Percentiles rank a stretch among this genome's conserved stretches.
Evolutionary conservation across 1,139 yeast species (phyloP).

Genomic region (Geotrichum reessii): DNA sequence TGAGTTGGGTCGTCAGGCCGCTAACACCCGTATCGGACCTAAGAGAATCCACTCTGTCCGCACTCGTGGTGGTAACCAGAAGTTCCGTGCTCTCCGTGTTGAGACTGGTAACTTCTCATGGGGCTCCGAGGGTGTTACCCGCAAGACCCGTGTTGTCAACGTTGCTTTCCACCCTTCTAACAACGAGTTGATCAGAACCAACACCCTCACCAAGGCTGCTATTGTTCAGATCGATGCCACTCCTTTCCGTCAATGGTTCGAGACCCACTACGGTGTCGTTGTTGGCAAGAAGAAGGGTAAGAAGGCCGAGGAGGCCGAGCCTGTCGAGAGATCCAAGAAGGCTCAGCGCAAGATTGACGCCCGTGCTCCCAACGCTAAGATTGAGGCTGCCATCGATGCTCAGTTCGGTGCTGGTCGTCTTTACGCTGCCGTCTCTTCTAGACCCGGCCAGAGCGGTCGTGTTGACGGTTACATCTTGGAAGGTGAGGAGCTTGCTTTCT

Average conservation of each 20-base stretch:
- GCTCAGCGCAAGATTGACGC: conserved; percentile 87
- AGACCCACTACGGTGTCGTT: conserved; percentile 92
- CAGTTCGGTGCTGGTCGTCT: conserved; percentile 76
- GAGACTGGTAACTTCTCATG: conserved; percentile 99
- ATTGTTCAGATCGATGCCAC: conserved; percentile 99
- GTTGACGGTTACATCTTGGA: conserved; percentile 99
- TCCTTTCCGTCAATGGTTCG: conserved; percentile 99
- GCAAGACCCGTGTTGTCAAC: conserved; percentile 97
- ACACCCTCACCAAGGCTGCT: conserved; percentile 98
- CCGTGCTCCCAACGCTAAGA: conserved; percentile 77
- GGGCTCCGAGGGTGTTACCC: conserved; percentile 98
- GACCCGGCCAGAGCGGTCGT: conserved; percentile 99
- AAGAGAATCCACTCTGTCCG: conserved; percentile 99
- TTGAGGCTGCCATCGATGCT: conserved; percentile 85
- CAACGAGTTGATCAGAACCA: conserved; percentile 99
- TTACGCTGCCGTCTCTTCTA: conserved; percentile 96
- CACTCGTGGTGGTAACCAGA: conserved; percentile 99
- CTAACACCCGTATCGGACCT: conserved; percentile 98
- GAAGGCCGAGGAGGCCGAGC: conserved; percentile 36
- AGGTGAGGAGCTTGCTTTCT: conserved; percentile 99
- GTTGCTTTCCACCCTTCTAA: conserved; percentile 99
- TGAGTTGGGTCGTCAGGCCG: conserved; percentile 99
- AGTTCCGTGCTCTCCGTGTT: conserved; percentile 99
- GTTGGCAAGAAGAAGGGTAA: conserved; percentile 65
- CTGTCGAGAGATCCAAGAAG: conserved; percentile 64